Evolutionary conservation across 768 basidiomycete genomes (phyloP).

Genomic region (Termitomyces sp.): DNA sequence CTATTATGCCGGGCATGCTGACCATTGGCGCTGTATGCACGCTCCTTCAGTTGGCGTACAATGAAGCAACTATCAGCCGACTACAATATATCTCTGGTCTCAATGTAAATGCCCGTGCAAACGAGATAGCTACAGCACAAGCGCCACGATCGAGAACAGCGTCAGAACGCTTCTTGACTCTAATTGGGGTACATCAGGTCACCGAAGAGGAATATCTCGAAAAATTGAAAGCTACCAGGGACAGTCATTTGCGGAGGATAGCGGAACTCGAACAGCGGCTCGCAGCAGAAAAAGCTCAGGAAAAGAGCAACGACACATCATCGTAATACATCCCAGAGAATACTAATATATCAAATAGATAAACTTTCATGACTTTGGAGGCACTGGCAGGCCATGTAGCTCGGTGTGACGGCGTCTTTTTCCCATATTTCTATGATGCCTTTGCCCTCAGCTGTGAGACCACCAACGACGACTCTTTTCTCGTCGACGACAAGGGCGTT

Average conservation of each 20-base stretch:
- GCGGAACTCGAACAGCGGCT: conserved; percentile 46
- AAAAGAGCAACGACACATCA: conserved; percentile 12
- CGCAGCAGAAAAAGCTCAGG: conserved; percentile 27
- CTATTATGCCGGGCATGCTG: conserved; percentile 52
- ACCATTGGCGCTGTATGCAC: conserved; percentile 57
- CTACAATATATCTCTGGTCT: conserved; percentile 48
- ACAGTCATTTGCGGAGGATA: conserved; percentile 50
- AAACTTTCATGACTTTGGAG: not conserved
- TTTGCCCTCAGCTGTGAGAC: conserved; percentile 49
- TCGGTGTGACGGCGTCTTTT: conserved; percentile 8
- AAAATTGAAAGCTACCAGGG: conserved; percentile 52
- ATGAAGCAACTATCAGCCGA: conserved; percentile 59
- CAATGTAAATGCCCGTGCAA: conserved; percentile 14
- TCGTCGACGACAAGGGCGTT: conserved; percentile 53
- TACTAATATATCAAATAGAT: not conserved
- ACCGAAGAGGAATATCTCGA: conserved; percentile 71
- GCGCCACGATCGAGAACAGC: conserved; percentile 15
- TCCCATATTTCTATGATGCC: conserved; percentile 66
- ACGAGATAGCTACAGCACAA: conserved; percentile 9
- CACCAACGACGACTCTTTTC: conserved; percentile 52
- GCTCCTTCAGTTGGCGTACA: conserved; percentile 61
- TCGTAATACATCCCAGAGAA: not conserved
- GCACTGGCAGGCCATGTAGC: not conserved
- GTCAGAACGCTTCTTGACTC: conserved; percentile 34
- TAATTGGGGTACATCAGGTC: conserved; percentile 49